phyloP scores from a whole-genome alignment of 441 rosid genomes.

The Jatropha multifida region DNA sequence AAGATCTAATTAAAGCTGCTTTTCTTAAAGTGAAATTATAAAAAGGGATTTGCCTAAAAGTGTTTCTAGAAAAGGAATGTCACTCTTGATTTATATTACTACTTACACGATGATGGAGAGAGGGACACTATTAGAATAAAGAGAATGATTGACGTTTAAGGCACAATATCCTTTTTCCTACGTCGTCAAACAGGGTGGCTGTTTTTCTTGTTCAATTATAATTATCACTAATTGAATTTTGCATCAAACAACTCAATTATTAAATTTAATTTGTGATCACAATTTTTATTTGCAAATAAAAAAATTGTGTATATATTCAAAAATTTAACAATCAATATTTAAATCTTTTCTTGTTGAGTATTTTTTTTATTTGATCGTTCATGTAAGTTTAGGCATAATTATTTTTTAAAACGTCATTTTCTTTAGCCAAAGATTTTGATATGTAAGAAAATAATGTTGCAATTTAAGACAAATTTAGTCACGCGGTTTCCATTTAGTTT shows the following conservation, averaged over 20 bases:
- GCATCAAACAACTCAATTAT: neutral
- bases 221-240: too few species aligned
- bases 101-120: neutral
- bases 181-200: slow-evolving; percentile 16
- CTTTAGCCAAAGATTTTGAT: neutral
- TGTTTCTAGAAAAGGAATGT: slow-evolving; percentile 31
- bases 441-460: neutral
- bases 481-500: neutral
- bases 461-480: neutral
- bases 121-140: slow-evolving; percentile 23
- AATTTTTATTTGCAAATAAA: too few species aligned
- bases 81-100: neutral
- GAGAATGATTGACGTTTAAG: slow-evolving; percentile 35
- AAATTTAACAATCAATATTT: too few species aligned
- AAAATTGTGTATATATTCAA: too few species aligned
- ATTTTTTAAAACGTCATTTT: neutral
- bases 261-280: too few species aligned
- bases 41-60: too few species aligned
- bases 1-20: too few species aligned
- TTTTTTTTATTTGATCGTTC: too few species aligned
- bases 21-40: too few species aligned
- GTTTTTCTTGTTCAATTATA: neutral
- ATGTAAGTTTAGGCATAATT: neutral
- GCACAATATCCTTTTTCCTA: slow-evolving; percentile 29
- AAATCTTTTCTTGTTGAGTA: too few species aligned